phyloP scores from a whole-genome alignment of 768 basidiomycete species.

The Amanita phalloides region DNA sequence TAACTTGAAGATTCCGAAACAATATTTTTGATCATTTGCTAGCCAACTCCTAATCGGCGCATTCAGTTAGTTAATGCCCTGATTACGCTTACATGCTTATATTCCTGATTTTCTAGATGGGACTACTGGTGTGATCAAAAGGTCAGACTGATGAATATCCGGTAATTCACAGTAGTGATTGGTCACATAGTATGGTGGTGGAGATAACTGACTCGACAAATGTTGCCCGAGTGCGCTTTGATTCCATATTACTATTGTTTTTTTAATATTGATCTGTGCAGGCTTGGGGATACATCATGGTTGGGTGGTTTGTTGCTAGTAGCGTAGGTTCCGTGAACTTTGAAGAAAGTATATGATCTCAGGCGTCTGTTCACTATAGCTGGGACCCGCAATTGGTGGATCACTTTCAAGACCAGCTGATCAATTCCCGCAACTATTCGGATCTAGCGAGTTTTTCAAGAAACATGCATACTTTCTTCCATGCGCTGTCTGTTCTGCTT shows the following conservation, averaged over 20 bases:
- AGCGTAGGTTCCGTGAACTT: slow-evolving; percentile 5
- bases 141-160: slow-evolving; percentile 11
- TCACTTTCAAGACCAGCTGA: slow-evolving; percentile 17
- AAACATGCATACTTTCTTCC: slow-evolving; percentile 43
- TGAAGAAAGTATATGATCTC: background rate
- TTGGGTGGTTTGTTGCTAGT: slow-evolving; percentile 13
- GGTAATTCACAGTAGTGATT: background rate
- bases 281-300: slow-evolving; percentile 24
- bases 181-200: slow-evolving; percentile 29
- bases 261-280: background rate
- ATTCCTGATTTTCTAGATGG: slow-evolving; percentile 23
- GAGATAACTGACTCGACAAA: slow-evolving; percentile 51
- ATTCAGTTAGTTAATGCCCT: slow-evolving; percentile 31
- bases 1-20: background rate
- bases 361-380: background rate
- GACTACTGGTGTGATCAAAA: slow-evolving; percentile 60
- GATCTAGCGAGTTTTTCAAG: slow-evolving; percentile 25
- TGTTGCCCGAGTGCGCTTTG: slow-evolving; percentile 26
- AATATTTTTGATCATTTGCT: background rate
- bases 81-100: background rate
- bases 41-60: slow-evolving; percentile 65
- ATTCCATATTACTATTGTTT: background rate
- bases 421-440: slow-evolving; percentile 32
- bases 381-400: background rate
- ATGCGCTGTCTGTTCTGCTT: slow-evolving; percentile 14